Evolutionary conservation across 805 yeast species (phyloP), one percentile per base, ranked within the genome.

Genomic region (Suhomyces kilbournensis): DNA sequence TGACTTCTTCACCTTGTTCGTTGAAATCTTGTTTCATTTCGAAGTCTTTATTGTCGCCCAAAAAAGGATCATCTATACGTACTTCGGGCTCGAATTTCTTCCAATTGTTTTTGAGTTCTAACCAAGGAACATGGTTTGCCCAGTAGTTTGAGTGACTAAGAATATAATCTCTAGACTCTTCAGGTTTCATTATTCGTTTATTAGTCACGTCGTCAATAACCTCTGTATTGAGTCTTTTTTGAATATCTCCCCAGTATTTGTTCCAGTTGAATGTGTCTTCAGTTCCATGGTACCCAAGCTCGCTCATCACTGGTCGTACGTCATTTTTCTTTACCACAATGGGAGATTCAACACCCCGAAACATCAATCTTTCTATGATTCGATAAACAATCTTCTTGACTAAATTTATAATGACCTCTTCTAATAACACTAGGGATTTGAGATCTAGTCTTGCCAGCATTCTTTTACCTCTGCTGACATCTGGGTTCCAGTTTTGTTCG

Each of bases 121-220:
- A 32, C 48, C 48, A 51, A 2, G 54, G 48, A 15, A 10, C 23
- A 17, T 34, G 43, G 26, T 47, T 49, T 4, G 25, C n/a, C 10
- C 10, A 14, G 17, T 25, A 22, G 38, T 47, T 32, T n/a, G 48
- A 12, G 35, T 53, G 52, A 8, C 39, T 39, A 19, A 22, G 15
- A 14, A 54, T 49, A 42, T 54, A 54, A 6, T 45, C 23, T 5
- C 34, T 35, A 14, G 26, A 48, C 44, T 54, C 57, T 26, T 17
- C 44, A 4, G 30, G 50, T 8, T 40, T 49, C 50, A 54, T 44
- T 20, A 49, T 40, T 19, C 55, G 47, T 7, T 22, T 14, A 30
- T 52, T 52, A 9, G 49, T 42, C 23, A 54, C 32, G 17, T 49
- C 55, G 40, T 55, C 58, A 8, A 25, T 25, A 12, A 52, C 52